These are phyloP conservation scores for Fusarium liriodendri DNA, from an alignment of 2,329 filamentous ascomycete genomes.

Conservation along the genomic window DNA sequence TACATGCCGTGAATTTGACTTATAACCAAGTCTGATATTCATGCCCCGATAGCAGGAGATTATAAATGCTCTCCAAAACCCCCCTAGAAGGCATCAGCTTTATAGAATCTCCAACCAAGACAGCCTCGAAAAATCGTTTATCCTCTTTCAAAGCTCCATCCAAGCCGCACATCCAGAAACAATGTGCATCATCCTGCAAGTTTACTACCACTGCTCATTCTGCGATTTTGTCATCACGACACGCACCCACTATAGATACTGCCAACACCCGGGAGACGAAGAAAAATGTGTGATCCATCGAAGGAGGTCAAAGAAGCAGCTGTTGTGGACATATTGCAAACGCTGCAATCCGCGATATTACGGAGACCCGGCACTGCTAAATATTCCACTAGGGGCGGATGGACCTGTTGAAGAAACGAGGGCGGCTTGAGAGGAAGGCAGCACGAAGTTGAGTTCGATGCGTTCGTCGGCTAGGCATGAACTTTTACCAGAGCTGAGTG, in stretches of 20 bases:
- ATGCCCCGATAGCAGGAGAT: too few relatives aligned
- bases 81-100: neutral
- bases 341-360: neutral
- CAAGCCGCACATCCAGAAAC: neutral
- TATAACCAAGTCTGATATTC: neutral
- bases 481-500: neutral
- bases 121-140: neutral
- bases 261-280: neutral
- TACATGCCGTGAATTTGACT: neutral
- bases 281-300: neutral
- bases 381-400: neutral
- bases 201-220: neutral
- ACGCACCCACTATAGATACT: neutral
- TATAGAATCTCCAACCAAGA: neutral
- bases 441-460: neutral
- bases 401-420: neutral
- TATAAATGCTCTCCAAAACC: neutral
- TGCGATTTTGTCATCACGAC: constrained; percentile 2
- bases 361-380: neutral
- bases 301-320: neutral
- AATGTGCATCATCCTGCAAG: constrained; percentile 9
- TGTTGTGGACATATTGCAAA: constrained; percentile 3
- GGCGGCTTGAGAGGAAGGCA: neutral
- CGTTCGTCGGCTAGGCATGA: neutral
- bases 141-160: neutral